These are phyloP conservation scores for Barnettozyma wickerhamii DNA, from an alignment of 805 yeast genomes.

Conservation along the genomic window DNA sequence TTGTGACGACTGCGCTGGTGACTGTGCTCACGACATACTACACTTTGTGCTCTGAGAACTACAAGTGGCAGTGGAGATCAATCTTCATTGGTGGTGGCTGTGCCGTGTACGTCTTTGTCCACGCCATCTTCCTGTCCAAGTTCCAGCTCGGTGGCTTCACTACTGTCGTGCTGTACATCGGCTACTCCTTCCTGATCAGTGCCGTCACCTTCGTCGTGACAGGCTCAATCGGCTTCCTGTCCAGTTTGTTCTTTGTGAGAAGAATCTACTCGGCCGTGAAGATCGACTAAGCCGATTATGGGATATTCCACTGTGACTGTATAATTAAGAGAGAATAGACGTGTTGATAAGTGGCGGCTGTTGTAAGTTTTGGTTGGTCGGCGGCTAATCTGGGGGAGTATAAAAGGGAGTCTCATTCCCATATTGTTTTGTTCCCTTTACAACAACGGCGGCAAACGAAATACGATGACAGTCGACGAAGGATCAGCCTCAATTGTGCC, in stretches of 20 bases:
- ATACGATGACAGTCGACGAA: conserved; percentile 13
- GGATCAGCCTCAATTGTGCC: conserved; percentile 25
- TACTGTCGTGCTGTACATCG: conserved; percentile 74
- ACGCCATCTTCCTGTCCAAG: conserved; percentile 70
- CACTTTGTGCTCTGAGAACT: conserved; percentile 84
- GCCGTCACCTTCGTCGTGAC: conserved; percentile 72
- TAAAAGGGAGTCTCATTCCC: too few species aligned
- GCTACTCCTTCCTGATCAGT: conserved; percentile 75
- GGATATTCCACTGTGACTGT: too few species aligned
- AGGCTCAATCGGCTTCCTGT: conserved; percentile 82
- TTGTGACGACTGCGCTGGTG: conserved; percentile 74
- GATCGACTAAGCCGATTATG: conserved; percentile 68
- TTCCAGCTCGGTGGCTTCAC: conserved; percentile 69
- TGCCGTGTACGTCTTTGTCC: conserved; percentile 76
- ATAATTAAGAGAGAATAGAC: too few species aligned
- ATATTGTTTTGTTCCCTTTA: too few species aligned
- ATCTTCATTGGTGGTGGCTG: conserved; percentile 86
- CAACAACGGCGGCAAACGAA: not conserved
- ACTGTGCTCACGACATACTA: conserved; percentile 79
- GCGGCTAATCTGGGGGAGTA: conserved; percentile 3
- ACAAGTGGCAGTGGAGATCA: conserved; percentile 97
- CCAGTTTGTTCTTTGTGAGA: conserved; percentile 69
- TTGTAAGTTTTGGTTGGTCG: too few species aligned
- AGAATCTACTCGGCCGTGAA: conserved; percentile 81
- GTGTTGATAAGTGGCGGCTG: too few species aligned